These are phyloP conservation scores for Ambrosiella xylebori DNA, from an alignment of 2,329 filamentous ascomycete species.

Conservation along the genomic window DNA sequence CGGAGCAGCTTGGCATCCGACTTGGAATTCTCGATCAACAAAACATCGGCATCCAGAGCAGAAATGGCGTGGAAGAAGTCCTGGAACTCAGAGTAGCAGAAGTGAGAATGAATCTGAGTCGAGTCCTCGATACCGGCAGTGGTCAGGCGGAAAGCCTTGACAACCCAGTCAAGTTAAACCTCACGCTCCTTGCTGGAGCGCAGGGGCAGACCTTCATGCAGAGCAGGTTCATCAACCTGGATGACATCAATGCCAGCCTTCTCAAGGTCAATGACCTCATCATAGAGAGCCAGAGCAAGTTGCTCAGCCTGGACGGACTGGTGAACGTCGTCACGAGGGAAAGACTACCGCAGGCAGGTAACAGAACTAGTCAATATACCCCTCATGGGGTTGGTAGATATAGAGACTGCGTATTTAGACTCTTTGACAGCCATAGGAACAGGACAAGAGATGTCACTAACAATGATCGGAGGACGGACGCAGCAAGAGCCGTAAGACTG, in stretches of 20 bases:
- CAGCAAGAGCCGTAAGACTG: constrained; percentile 97
- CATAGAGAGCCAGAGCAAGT: constrained; percentile 92
- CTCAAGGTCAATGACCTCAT: constrained; percentile 97
- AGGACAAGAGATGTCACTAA: constrained; percentile 94
- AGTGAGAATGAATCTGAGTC: constrained; percentile 99
- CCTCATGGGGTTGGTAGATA: constrained; percentile 99
- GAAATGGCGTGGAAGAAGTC: constrained; percentile 99
- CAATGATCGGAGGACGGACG: constrained; percentile 94
- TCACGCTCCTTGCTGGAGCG: constrained; percentile 86
- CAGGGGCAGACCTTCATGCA: constrained; percentile 97
- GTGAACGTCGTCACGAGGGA: constrained; percentile 98
- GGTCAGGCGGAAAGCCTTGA: constrained; percentile 93
- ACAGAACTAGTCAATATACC: constrained; percentile 99
- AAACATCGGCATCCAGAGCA: constrained; percentile 90
- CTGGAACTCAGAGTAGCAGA: constrained; percentile 99
- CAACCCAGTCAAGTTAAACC: constrained; percentile 92
- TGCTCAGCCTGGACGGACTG: constrained; percentile 98
- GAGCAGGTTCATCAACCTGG: constrained; percentile 97
- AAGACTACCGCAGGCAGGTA: constrained; percentile 97
- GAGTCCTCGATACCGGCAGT: constrained; percentile 85
- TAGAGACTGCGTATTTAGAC: constrained; percentile 92
- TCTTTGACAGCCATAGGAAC: constrained; percentile 99
- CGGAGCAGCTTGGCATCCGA: constrained; percentile 97
- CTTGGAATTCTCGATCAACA: constrained; percentile 99
- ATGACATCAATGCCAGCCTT: constrained; percentile 93